These are phyloP conservation scores for Conoideocrella luteorostrata DNA, from an alignment of 2,329 filamentous ascomycete genomes.

Conservation along the genomic window DNA sequence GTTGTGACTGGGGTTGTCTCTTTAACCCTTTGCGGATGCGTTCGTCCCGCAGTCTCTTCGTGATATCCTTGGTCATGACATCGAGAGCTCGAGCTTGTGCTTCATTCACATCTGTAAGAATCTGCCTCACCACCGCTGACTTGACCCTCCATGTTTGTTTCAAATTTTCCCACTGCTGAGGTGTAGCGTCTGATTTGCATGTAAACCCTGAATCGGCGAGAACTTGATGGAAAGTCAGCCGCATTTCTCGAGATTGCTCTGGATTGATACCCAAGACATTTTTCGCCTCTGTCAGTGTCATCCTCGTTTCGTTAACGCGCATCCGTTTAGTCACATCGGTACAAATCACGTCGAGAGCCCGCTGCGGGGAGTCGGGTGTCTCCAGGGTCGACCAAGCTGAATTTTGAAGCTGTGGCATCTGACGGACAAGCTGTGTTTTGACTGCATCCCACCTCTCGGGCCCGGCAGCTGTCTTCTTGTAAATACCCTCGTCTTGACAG, in stretches of 20 bases:
- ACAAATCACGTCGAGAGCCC: constrained; percentile 73
- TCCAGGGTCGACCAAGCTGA: constrained; percentile 54
- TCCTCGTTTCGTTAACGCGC: constrained; percentile 55
- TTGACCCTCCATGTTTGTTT: constrained; percentile 61
- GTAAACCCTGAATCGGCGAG: constrained; percentile 61
- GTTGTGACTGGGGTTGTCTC: neutral
- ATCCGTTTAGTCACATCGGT: constrained; percentile 77
- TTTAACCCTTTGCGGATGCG: constrained; percentile 46
- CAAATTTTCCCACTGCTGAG: constrained; percentile 64
- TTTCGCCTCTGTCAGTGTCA: constrained; percentile 70
- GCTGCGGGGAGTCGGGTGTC: constrained; percentile 53
- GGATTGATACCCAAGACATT: constrained; percentile 45
- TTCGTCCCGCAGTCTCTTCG: constrained; percentile 69
- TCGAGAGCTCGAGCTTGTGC: constrained; percentile 61
- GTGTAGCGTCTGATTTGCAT: constrained; percentile 66
- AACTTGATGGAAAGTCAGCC: constrained; percentile 59
- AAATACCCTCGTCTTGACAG: constrained; percentile 59
- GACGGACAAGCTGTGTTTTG: constrained; percentile 60
- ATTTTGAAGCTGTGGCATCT: constrained; percentile 56
- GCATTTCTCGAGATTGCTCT: constrained; percentile 48
- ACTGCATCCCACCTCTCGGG: constrained; percentile 66
- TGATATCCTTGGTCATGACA: constrained; percentile 66
- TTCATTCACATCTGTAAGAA: constrained; percentile 39
- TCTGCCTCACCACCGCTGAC: constrained; percentile 47
- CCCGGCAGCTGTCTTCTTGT: constrained; percentile 71